A percentile compares a stretch with the other conserved stretches of the same genome.
Evolutionary conservation across 257 asterid species (phyloP).

Genomic region (Datura wrightii): DNA sequence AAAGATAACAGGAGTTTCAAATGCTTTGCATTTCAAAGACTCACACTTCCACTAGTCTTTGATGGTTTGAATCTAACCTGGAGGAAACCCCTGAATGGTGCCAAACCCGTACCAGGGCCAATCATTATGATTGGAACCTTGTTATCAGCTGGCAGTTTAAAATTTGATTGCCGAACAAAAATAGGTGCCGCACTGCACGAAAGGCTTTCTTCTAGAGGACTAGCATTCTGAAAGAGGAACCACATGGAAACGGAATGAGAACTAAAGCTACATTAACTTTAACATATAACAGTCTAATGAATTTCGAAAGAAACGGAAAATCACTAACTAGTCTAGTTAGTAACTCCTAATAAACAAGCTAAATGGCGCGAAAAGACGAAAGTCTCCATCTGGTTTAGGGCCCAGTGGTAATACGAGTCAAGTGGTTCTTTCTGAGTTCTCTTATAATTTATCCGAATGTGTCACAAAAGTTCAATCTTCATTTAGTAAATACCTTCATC

Average conservation of each 20-base stretch:
- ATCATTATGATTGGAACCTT: constrained; percentile 87
- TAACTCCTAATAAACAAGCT: not conserved
- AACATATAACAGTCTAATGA: not conserved
- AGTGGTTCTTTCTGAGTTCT: not conserved
- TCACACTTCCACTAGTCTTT: not conserved
- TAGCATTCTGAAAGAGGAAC: constrained; percentile 65
- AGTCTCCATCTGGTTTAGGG: not conserved
- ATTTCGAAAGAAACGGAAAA: not conserved
- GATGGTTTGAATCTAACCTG: constrained; percentile 62
- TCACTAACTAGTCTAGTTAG: not conserved
- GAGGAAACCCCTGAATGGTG: constrained; percentile 98
- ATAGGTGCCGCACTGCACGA: constrained; percentile 83
- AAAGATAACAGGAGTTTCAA: constrained; percentile 30
- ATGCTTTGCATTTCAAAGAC: constrained; percentile 27
- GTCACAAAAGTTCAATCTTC: constrained; percentile 27
- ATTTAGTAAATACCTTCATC: constrained; percentile 77
- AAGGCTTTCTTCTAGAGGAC: constrained; percentile 69
- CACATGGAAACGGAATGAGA: constrained; percentile 32
- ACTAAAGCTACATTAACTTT: constrained; percentile 6
- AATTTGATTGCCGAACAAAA: constrained; percentile 88
- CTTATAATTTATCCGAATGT: not conserved
- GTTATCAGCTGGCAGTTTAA: constrained; percentile 86
- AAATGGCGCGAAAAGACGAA: not conserved
- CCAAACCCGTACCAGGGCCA: constrained; percentile 99
- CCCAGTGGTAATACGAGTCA: not conserved